These are phyloP conservation scores for Mycena rosella DNA, from an alignment of 768 basidiomycete species.

Conservation along the genomic window DNA sequence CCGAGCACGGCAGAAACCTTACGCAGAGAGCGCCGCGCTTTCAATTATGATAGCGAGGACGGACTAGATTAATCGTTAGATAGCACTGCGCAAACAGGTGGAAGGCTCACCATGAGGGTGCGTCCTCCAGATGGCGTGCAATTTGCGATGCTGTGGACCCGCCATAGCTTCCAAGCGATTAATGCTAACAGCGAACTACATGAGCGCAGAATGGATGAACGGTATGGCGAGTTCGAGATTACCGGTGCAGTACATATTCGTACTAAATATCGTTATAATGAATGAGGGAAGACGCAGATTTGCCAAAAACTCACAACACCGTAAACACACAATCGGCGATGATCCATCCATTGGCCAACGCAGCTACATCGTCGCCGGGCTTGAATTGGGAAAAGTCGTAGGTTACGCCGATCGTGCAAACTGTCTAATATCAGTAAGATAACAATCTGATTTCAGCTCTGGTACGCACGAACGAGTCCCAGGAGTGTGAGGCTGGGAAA, in stretches of 20 bases:
- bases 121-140: background rate
- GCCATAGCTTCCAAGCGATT: slow-evolving; percentile 20
- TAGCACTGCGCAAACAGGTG: too few species aligned
- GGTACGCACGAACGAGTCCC: slow-evolving; percentile 8
- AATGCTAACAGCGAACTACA: background rate
- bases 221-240: too few species aligned
- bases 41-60: slow-evolving; percentile 6
- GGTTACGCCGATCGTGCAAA: slow-evolving; percentile 2
- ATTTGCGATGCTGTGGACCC: slow-evolving; percentile 1
- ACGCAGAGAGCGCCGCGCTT: slow-evolving; percentile 8
- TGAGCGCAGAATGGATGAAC: too few species aligned
- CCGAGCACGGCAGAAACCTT: too few species aligned
- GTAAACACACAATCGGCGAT: slow-evolving; percentile 11
- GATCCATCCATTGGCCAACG: slow-evolving; percentile 24
- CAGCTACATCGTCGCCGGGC: background rate
- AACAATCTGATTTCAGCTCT: too few species aligned
- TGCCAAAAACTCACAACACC: background rate
- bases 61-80: background rate
- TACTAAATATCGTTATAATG: background rate
- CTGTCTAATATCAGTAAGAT: background rate
- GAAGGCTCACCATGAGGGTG: background rate
- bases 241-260: slow-evolving; percentile 29
- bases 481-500: slow-evolving; percentile 13
- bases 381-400: slow-evolving; percentile 15
- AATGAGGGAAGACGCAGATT: too few species aligned